Evolutionary conservation across 495 filamentous ascomycete genomes (phyloP).

Genomic region (Trichoderma reesei): DNA sequence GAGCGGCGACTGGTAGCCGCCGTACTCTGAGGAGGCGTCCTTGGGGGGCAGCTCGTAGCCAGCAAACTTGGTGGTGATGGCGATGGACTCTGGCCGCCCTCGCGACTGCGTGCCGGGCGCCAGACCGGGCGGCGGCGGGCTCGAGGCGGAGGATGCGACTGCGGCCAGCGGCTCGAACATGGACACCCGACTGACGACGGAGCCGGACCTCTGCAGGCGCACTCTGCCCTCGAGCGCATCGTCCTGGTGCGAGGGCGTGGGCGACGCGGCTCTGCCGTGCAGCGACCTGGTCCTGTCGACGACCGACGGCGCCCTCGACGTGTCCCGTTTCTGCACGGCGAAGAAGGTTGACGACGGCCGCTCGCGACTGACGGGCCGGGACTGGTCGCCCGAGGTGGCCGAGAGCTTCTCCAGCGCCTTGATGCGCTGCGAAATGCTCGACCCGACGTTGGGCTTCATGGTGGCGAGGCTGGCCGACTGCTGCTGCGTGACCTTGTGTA

Average conservation of each 20-base stretch:
- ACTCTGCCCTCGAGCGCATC: conserved; percentile 26
- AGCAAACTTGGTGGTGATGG: conserved; percentile 67
- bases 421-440: conserved; percentile 82
- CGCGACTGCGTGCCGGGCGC: conserved; percentile 25
- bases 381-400: conserved; percentile 21
- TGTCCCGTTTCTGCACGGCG: conserved; percentile 37
- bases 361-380: conserved; percentile 16
- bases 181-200: conserved; percentile 35
- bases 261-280: conserved; percentile 22
- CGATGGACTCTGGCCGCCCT: conserved; percentile 57
- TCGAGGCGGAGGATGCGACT: conserved; percentile 39
- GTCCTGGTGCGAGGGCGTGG: conserved; percentile 34
- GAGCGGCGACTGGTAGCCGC: conserved; percentile 54
- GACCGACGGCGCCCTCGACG: conserved; percentile 37
- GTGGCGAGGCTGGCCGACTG: conserved; percentile 36
- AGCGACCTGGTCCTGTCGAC: conserved; percentile 32
- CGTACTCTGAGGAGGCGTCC: conserved; percentile 30
- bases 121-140: conserved; percentile 1
- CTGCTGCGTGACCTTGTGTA: conserved; percentile 39
- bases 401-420: conserved; percentile 76
- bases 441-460: conserved; percentile 74
- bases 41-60: conserved; percentile 21
- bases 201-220: conserved; percentile 24
- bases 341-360: conserved; percentile 40
- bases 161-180: conserved; percentile 36